Percentiles rank a stretch among this genome's conserved stretches.
Evolutionary conservation across 108 stramenopile genomes (phyloP).

Genomic region (Conticribra weissflogii): DNA sequence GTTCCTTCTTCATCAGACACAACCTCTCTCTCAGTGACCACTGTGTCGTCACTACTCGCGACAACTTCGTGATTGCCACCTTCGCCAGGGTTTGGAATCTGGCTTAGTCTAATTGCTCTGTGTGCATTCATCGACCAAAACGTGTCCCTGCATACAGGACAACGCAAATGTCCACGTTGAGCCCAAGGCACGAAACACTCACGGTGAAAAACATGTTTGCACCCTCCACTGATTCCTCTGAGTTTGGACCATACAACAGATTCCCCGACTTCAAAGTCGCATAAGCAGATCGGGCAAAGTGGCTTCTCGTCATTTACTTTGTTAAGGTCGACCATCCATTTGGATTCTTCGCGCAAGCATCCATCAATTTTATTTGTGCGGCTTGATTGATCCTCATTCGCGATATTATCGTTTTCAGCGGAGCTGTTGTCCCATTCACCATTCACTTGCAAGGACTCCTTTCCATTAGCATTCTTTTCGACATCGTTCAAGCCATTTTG

Average conservation of each 20-base stretch:
- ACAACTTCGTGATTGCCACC: not conserved
- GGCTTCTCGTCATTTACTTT: too few relatives aligned
- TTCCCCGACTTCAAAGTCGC: constrained; percentile 47
- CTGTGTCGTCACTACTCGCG: not conserved
- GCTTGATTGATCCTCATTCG: too few relatives aligned
- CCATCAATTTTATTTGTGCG: too few relatives aligned
- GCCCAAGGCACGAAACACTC: constrained; percentile 50
- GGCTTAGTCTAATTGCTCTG: not conserved
- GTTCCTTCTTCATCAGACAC: not conserved
- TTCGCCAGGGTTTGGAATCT: not conserved
- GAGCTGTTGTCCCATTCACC: too few relatives aligned
- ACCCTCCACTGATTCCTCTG: too few relatives aligned
- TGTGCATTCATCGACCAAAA: constrained; percentile 20
- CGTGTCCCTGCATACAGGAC: constrained; percentile 26
- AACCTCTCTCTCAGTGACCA: not conserved
- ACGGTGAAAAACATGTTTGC: constrained; percentile 68
- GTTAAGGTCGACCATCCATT: too few relatives aligned
- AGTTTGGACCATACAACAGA: constrained; percentile 55
- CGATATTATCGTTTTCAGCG: too few relatives aligned
- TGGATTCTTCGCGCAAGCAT: too few relatives aligned
- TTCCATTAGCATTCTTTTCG: too few relatives aligned
- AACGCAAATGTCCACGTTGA: constrained; percentile 17
- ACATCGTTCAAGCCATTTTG: too few relatives aligned
- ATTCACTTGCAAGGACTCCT: too few relatives aligned
- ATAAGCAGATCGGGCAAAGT: constrained; percentile 70